Evolutionary conservation across 345 rosid species (phyloP).

Genomic region (Geranium brycei): DNA sequence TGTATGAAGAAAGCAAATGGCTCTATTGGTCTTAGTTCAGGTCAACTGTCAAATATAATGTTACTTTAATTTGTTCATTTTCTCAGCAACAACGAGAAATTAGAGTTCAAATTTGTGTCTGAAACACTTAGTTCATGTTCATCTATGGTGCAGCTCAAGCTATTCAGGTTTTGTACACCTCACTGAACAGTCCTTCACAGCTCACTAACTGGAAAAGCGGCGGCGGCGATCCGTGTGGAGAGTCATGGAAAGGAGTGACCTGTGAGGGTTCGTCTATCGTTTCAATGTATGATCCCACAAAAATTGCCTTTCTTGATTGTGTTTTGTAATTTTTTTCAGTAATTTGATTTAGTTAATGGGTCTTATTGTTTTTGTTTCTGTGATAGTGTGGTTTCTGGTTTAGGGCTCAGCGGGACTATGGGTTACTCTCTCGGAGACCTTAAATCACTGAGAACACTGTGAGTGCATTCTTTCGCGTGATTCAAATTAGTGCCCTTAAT

Average conservation of each 20-base stretch:
- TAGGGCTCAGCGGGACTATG: conserved; percentile 72
- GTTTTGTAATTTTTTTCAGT: background rate
- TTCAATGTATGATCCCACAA: conserved; percentile 39
- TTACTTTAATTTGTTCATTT: background rate
- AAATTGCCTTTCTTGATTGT: too few species aligned
- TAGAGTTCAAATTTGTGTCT: background rate
- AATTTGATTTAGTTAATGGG: conserved; percentile 8
- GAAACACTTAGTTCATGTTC: background rate
- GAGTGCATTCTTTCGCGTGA: conserved; percentile 11
- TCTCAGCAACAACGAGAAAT: background rate
- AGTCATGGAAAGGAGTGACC: conserved; percentile 86
- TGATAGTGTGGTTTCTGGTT: conserved; percentile 62
- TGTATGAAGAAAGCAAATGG: background rate
- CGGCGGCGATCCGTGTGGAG: conserved; percentile 91
- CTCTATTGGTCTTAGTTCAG: too few species aligned
- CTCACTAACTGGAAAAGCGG: conserved; percentile 71
- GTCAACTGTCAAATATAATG: too few species aligned
- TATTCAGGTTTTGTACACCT: conserved; percentile 68
- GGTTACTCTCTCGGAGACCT: conserved; percentile 81
- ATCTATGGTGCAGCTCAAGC: conserved; percentile 52
- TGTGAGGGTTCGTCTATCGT: conserved; percentile 86
- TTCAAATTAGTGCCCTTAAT: background rate
- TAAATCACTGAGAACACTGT: conserved; percentile 63
- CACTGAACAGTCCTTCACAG: conserved; percentile 72
- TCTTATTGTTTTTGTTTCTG: conserved; percentile 7